phyloP scores from a whole-genome alignment of 2,329 filamentous ascomycete species.

The Fusarium chaquense region DNA sequence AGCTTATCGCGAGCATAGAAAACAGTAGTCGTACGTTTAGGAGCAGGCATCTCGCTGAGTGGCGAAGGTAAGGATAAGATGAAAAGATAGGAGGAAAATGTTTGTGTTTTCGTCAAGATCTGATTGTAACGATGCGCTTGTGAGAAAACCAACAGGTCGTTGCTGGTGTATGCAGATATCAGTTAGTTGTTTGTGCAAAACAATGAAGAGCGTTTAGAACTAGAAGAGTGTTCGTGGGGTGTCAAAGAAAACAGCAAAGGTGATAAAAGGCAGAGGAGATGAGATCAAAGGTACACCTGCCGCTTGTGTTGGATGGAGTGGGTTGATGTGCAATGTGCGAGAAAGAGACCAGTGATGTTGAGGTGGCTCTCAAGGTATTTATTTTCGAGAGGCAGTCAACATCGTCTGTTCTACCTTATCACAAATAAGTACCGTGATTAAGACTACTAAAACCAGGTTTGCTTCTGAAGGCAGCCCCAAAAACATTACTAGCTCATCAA shows the following conservation, averaged over 20 bases:
- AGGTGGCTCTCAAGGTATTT: not conserved
- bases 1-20: constrained; percentile 42
- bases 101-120: not conserved
- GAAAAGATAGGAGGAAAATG: not conserved
- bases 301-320: not conserved
- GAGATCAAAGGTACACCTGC: not conserved
- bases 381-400: not conserved
- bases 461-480: not conserved
- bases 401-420: not conserved
- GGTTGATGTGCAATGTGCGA: not conserved
- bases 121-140: not conserved
- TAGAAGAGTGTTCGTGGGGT: not conserved
- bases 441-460: not conserved
- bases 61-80: not conserved
- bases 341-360: not conserved
- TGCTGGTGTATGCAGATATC: not conserved
- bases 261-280: not conserved
- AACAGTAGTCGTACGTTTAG: constrained; percentile 20
- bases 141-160: not conserved
- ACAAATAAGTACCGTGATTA: not conserved
- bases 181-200: not conserved
- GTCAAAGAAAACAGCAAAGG: not conserved
- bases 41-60: constrained; percentile 29
- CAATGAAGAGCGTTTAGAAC: not conserved
- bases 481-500: not conserved